A percentile compares a stretch with the other conserved stretches of the same genome.
These are phyloP conservation scores for Ganoderma sinense DNA, from an alignment of 1,284 basidiomycete genomes.

Conservation along the genomic window DNA sequence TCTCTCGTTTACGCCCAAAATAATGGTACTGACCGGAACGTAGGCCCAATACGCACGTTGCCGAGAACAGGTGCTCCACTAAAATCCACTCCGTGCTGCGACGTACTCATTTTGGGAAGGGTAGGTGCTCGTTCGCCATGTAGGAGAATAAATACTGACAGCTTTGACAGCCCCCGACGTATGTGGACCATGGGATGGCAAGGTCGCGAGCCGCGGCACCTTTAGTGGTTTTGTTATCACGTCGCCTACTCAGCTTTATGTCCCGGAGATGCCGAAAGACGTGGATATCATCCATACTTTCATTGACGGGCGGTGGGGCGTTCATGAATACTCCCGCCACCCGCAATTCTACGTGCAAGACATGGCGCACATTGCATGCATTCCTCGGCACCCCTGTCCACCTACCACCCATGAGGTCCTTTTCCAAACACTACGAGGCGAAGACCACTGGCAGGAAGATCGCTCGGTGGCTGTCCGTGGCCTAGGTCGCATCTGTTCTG, in stretches of 20 bases:
- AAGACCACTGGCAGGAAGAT: neutral
- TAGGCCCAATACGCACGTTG: too few species aligned
- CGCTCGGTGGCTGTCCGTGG: neutral
- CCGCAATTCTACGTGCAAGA: neutral
- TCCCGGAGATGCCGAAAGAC: neutral
- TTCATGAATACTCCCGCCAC: neutral
- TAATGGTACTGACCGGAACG: too few species aligned
- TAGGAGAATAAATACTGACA: neutral
- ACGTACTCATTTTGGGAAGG: too few species aligned
- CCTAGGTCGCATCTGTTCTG: neutral
- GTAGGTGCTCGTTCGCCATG: too few species aligned
- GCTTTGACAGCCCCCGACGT: neutral
- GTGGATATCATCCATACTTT: constrained; percentile 27
- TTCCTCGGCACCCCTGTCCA: neutral
- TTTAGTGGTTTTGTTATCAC: neutral
- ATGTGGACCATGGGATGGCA: neutral
- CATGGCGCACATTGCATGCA: neutral
- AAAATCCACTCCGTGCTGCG: too few species aligned
- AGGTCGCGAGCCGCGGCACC: neutral
- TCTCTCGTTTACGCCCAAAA: too few species aligned
- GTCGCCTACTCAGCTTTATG: neutral
- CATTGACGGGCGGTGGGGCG: constrained; percentile 24
- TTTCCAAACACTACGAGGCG: neutral
- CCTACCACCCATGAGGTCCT: neutral
- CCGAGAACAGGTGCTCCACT: too few species aligned